Conservation (phyloP, 2,329 filamentous ascomycete genomes). For the Xylaria sp. region DNA sequence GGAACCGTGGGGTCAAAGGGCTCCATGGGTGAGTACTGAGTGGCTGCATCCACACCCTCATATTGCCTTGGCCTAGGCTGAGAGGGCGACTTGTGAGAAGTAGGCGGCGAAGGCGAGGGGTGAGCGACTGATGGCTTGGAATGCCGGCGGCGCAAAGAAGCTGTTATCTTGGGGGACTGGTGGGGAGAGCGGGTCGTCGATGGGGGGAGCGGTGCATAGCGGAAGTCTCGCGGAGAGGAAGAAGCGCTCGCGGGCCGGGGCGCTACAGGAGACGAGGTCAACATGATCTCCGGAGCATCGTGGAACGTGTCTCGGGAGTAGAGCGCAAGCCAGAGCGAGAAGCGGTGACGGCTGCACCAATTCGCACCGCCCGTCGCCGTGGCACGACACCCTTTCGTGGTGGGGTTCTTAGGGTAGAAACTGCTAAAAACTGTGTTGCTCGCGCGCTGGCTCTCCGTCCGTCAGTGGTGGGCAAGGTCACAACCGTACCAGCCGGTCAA, state of each 20-base stretch:
- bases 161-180: slow-evolving; percentile 49
- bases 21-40: slow-evolving; percentile 57
- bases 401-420: slow-evolving; percentile 13
- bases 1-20: slow-evolving; percentile 49
- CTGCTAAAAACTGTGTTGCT: not conserved
- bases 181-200: slow-evolving; percentile 47
- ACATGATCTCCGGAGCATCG: slow-evolving; percentile 61
- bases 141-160: slow-evolving; percentile 49
- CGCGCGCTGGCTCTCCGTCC: not conserved
- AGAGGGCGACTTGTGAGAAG: slow-evolving; percentile 39
- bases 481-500: slow-evolving; percentile 21
- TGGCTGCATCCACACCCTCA: slow-evolving; percentile 55
- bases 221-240: slow-evolving; percentile 53
- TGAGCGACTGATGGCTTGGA: slow-evolving; percentile 42
- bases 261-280: slow-evolving; percentile 62
- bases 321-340: slow-evolving; percentile 9
- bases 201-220: slow-evolving; percentile 50
- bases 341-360: slow-evolving; percentile 8
- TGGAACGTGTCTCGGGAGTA: slow-evolving; percentile 41
- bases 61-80: slow-evolving; percentile 46
- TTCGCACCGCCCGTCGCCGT: not conserved
- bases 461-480: slow-evolving; percentile 11
- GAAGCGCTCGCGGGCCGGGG: slow-evolving; percentile 56
- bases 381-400: slow-evolving; percentile 11
- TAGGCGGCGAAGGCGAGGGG: slow-evolving; percentile 45